Conservation (phyloP, 1,284 basidiomycete species). For the Stygiomarasmius scandens region DNA sequence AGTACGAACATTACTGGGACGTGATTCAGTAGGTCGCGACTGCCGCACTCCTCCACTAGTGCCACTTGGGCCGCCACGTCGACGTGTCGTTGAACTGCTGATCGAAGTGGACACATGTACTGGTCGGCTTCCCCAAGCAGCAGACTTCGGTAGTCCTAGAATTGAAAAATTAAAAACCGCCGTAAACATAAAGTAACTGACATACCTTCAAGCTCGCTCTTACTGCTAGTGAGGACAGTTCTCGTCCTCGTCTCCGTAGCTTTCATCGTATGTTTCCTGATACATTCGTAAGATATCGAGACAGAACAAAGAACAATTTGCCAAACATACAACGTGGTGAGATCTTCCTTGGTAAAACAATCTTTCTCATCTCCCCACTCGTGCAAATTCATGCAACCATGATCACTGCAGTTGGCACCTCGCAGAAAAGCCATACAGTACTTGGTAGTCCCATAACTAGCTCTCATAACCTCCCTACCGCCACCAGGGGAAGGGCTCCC, state of each 20-base stretch:
- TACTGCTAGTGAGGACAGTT: conserved; percentile 47
- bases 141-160: conserved; percentile 75
- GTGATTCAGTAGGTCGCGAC: conserved; percentile 41
- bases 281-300: conserved; percentile 18
- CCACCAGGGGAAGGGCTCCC: conserved; percentile 86
- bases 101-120: conserved; percentile 27
- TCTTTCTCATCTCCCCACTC: conserved; percentile 99
- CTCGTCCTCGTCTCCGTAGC: conserved; percentile 72
- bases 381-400: conserved; percentile 92
- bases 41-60: conserved; percentile 38
- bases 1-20: conserved; percentile 38
- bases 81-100: conserved; percentile 36
- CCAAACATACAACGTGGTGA: conserved; percentile 78
- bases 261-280: conserved; percentile 86
- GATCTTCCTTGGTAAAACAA: conserved; percentile 92
- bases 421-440: conserved; percentile 98
- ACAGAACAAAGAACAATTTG: conserved; percentile 10
- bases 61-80: conserved; percentile 41
- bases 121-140: conserved; percentile 78
- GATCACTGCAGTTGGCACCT: conserved; percentile 83
- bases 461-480: conserved; percentile 81
- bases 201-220: conserved; percentile 64
- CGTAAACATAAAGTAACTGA: neutral
- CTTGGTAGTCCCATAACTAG: conserved; percentile 96
- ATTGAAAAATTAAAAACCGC: conserved; percentile 25